These are phyloP conservation scores for Apiotrichum sp. DNA, from an alignment of 1,284 basidiomycete genomes.

Conservation along the genomic window DNA sequence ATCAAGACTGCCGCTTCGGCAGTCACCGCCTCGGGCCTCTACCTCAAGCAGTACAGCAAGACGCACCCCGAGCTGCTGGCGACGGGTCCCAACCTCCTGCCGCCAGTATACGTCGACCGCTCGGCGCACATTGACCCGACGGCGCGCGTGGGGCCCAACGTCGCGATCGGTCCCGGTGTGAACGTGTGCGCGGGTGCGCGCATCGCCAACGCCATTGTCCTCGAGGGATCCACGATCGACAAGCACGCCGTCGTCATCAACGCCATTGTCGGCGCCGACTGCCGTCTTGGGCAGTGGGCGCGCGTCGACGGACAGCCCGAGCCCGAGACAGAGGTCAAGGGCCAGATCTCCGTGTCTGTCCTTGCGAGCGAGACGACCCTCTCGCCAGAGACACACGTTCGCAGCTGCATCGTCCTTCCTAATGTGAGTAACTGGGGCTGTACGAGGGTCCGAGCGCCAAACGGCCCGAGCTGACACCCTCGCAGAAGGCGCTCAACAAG, in stretches of 20 bases:
- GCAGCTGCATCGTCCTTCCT: constrained; percentile 51
- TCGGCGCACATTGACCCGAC: constrained; percentile 45
- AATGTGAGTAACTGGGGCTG: constrained; percentile 31
- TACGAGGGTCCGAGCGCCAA: too few species aligned
- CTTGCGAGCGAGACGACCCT: constrained; percentile 48
- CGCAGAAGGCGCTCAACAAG: constrained; percentile 47
- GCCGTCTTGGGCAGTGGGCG: constrained; percentile 49
- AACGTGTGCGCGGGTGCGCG: constrained; percentile 48
- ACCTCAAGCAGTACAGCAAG: constrained; percentile 40
- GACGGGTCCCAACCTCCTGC: constrained; percentile 40
- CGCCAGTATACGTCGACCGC: constrained; percentile 50
- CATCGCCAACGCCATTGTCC: constrained; percentile 50
- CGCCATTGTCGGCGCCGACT: constrained; percentile 47
- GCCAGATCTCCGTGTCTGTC: constrained; percentile 49
- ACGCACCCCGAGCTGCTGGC: constrained; percentile 35
- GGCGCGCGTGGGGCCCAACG: constrained; percentile 51
- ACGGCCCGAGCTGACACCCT: neutral
- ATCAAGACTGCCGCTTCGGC: constrained; percentile 54
- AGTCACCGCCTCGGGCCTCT: constrained; percentile 50
- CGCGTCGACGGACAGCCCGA: constrained; percentile 50
- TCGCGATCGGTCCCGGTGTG: constrained; percentile 48
- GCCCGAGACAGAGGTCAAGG: constrained; percentile 41
- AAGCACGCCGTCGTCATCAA: constrained; percentile 49
- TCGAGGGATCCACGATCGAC: constrained; percentile 48
- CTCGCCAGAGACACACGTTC: constrained; percentile 44